These are phyloP conservation scores for Globisporangium megalacanthum DNA, from an alignment of 352 stramenopile species.

Conservation along the genomic window DNA sequence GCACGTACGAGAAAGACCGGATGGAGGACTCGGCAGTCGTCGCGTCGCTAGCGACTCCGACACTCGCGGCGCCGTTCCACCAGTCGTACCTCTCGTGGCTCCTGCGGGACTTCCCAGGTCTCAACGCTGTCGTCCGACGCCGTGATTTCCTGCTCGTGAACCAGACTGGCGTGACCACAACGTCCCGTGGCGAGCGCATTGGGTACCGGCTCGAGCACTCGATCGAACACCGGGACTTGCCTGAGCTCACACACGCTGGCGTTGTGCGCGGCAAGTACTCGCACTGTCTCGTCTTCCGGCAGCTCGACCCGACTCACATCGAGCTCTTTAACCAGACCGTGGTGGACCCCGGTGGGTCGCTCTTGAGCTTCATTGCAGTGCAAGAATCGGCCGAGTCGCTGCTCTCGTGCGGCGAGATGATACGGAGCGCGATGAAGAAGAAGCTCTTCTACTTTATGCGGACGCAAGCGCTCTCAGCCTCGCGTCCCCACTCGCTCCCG, in stretches of 20 bases:
- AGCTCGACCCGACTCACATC: conserved; percentile 27
- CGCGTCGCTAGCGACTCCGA: conserved; percentile 35
- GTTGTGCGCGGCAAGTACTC: conserved; percentile 39
- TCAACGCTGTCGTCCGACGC: conserved; percentile 29
- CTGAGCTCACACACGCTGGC: conserved; percentile 23
- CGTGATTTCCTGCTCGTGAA: conserved; percentile 40
- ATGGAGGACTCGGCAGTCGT: conserved; percentile 52
- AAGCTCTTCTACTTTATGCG: conserved; percentile 47
- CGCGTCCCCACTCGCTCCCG: background rate
- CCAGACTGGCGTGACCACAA: conserved; percentile 33
- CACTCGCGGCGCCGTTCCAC: conserved; percentile 41
- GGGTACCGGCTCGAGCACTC: conserved; percentile 47
- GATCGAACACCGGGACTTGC: conserved; percentile 42
- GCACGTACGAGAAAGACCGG: conserved; percentile 33
- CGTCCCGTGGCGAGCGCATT: conserved; percentile 36
- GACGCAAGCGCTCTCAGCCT: background rate
- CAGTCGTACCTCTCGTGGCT: conserved; percentile 46
- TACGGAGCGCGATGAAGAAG: conserved; percentile 40
- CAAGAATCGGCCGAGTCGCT: conserved; percentile 23
- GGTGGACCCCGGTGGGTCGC: conserved; percentile 28
- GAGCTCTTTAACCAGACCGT: conserved; percentile 39
- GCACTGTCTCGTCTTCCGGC: conserved; percentile 35
- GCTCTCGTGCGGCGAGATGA: conserved; percentile 23
- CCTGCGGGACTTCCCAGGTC: conserved; percentile 26
- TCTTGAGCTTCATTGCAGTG: conserved; percentile 33